Conservation (phyloP, 345 rosid genomes). For the Erysimum cheiranthoides region DNA sequence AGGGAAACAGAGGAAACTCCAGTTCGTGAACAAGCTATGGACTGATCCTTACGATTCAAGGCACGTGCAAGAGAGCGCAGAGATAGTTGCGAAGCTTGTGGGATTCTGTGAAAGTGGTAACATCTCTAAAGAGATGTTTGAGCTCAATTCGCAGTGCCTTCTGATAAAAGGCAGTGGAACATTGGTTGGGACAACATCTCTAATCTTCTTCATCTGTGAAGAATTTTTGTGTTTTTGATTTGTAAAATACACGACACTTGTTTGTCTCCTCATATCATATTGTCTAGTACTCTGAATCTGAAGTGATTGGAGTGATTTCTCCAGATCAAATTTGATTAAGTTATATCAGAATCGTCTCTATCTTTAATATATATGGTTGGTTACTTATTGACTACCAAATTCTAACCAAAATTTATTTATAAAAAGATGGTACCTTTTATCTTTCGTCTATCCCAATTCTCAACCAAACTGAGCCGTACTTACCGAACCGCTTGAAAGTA, state of each 20-base stretch:
- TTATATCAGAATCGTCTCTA: not conserved
- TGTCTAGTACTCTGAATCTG: not conserved
- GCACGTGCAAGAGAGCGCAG: conserved; percentile 92
- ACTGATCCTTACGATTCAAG: conserved; percentile 86
- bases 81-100: conserved; percentile 92
- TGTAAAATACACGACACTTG: conserved; percentile 29
- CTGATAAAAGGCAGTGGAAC: conserved; percentile 88
- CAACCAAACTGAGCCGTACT: too few species aligned
- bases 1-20: conserved; percentile 96
- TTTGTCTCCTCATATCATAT: not conserved
- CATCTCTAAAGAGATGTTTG: conserved; percentile 98
- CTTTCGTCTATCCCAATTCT: too few species aligned
- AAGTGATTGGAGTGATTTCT: not conserved
- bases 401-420: too few species aligned
- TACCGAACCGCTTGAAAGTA: too few species aligned
- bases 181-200: conserved; percentile 95
- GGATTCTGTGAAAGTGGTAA: conserved; percentile 89
- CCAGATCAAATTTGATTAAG: not conserved
- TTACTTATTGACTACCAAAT: not conserved
- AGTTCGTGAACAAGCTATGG: conserved; percentile 94
- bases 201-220: conserved; percentile 76
- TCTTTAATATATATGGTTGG: too few species aligned
- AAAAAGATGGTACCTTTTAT: too few species aligned
- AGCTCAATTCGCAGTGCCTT: conserved; percentile 89
- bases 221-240: not conserved